A percentile compares a stretch with the other conserved stretches of the same genome.
phyloP scores from a whole-genome alignment of 495 filamentous ascomycete species.

The Podospora pseudopauciseta region DNA sequence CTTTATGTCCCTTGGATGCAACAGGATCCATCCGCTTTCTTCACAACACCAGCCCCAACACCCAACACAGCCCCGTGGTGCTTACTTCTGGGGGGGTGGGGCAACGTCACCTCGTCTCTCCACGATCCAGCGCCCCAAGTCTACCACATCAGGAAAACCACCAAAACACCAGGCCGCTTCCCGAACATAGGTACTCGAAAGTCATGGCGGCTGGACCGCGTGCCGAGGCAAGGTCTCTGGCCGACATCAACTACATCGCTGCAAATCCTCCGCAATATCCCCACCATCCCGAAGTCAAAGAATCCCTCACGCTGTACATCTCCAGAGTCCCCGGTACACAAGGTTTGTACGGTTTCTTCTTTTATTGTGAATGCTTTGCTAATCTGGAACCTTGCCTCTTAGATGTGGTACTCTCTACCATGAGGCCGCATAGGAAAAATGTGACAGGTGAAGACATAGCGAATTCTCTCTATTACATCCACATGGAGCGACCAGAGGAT shows the following conservation, averaged over 20 bases:
- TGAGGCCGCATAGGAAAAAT: conserved; percentile 81
- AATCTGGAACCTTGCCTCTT: not conserved
- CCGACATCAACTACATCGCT: conserved; percentile 72
- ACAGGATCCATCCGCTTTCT: not conserved
- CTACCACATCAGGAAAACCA: not conserved
- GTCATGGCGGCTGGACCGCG: conserved; percentile 32
- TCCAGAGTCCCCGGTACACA: conserved; percentile 85
- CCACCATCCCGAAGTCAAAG: conserved; percentile 60
- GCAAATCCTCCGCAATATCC: conserved; percentile 83
- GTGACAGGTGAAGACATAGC: conserved; percentile 84
- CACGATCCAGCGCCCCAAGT: too few relatives aligned
- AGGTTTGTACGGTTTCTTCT: conserved; percentile 52
- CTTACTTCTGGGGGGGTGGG: not conserved
- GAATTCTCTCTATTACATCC: conserved; percentile 85
- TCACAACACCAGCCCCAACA: not conserved
- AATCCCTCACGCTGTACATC: conserved; percentile 80
- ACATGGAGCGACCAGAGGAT: conserved; percentile 64
- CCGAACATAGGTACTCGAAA: not conserved
- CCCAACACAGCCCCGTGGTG: not conserved
- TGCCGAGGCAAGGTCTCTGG: conserved; percentile 79
- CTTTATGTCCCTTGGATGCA: not conserved
- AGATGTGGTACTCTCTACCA: conserved; percentile 93
- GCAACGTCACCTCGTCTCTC: not conserved
- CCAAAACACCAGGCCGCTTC: not conserved
- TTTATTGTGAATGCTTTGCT: conserved; percentile 17